Evolutionary conservation across 108 stramenopile species (phyloP).

Genomic region (Fragilariopsis cylindrus): DNA sequence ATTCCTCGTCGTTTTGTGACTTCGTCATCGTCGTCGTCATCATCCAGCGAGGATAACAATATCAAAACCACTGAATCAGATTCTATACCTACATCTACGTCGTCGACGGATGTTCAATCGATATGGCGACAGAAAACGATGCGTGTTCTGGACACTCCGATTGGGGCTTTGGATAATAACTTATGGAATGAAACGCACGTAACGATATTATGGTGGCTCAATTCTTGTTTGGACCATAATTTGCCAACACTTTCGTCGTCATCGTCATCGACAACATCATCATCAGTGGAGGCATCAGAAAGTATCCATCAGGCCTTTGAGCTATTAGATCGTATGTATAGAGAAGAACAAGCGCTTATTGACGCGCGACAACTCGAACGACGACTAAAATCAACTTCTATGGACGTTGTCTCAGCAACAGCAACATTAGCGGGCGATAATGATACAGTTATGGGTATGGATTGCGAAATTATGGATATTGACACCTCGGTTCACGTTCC

Average conservation of each 20-base stretch:
- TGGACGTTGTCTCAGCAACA: background rate
- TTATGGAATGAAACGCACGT: conserved; percentile 28
- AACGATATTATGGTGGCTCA: conserved; percentile 30
- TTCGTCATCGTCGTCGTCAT: background rate
- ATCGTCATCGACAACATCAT: background rate
- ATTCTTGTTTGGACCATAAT: background rate
- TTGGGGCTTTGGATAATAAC: conserved; percentile 17
- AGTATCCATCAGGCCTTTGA: conserved; percentile 21
- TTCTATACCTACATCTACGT: background rate
- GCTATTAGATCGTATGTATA: conserved; percentile 27
- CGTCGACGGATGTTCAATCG: background rate
- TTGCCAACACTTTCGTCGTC: background rate
- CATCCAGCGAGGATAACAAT: background rate
- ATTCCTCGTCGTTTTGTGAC: background rate
- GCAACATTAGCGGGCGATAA: background rate
- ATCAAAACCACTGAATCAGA: background rate
- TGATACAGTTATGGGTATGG: no score
- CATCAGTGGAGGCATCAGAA: background rate
- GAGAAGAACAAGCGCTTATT: conserved; percentile 25
- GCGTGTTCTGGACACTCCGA: conserved; percentile 21
- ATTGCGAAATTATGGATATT: no score
- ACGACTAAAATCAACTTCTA: background rate
- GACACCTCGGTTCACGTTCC: background rate
- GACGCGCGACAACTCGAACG: background rate
- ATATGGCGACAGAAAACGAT: conserved; percentile 24